A percentile compares a stretch with the other conserved stretches of the same genome.
phyloP scores from a whole-genome alignment of 495 filamentous ascomycete species.

The Lichenothelia convexa region DNA sequence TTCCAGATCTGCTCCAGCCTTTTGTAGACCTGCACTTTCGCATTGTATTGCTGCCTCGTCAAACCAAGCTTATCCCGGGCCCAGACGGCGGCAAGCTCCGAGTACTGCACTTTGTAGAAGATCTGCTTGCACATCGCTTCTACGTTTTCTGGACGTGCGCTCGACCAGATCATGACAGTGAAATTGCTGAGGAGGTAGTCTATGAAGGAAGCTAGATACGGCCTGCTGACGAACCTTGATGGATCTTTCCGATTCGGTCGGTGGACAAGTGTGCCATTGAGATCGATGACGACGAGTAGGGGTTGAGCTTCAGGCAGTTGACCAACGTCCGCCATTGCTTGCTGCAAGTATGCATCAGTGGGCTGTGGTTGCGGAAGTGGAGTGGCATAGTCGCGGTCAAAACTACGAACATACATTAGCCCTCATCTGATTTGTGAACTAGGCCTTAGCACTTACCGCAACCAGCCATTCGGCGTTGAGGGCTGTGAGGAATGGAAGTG shows the following conservation, averaged over 20 bases:
- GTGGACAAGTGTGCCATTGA: slow-evolving; percentile 77
- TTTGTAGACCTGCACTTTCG: slow-evolving; percentile 80
- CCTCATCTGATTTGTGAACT: no score
- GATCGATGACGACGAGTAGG: slow-evolving; percentile 69
- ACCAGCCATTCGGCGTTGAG: no score
- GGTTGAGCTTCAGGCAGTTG: slow-evolving; percentile 19
- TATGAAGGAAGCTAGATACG: slow-evolving; percentile 46
- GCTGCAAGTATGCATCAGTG: slow-evolving; percentile 26
- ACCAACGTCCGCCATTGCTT: slow-evolving; percentile 20
- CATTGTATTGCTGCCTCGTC: slow-evolving; percentile 36
- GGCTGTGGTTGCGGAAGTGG: slow-evolving; percentile 20
- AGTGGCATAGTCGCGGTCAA: not conserved
- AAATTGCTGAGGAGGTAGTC: slow-evolving; percentile 45
- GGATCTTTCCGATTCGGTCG: slow-evolving; percentile 37
- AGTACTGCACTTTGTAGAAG: slow-evolving; percentile 26
- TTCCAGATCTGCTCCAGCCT: slow-evolving; percentile 54
- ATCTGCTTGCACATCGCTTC: slow-evolving; percentile 35
- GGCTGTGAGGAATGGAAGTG: no score
- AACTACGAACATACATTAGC: no score
- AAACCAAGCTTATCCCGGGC: slow-evolving; percentile 63
- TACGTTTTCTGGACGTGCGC: slow-evolving; percentile 56
- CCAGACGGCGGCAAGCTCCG: slow-evolving; percentile 51
- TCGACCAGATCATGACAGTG: slow-evolving; percentile 80
- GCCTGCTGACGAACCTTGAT: slow-evolving; percentile 38
- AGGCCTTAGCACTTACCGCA: no score